A percentile compares a stretch with the other conserved stretches of the same genome.
Evolutionary conservation across 2,329 filamentous ascomycete genomes (phyloP).

Genomic region (Dactylellina drechsleri): DNA sequence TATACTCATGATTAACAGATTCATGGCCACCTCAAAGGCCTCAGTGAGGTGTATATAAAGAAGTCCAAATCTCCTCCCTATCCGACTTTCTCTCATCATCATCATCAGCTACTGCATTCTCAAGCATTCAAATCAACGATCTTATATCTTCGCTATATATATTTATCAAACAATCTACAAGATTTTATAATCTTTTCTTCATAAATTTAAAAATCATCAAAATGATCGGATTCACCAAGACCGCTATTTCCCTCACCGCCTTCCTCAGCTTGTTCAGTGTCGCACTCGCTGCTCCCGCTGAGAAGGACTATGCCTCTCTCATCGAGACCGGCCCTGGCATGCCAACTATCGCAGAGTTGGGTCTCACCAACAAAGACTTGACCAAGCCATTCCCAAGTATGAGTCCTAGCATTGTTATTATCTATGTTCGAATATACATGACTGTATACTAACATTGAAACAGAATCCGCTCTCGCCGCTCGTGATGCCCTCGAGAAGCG

Average conservation of each 20-base stretch:
- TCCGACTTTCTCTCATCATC: conserved; percentile 12
- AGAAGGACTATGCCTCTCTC: conserved; percentile 31
- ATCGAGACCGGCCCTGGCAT: conserved; percentile 30
- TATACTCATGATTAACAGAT: background rate
- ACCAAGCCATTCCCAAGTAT: conserved; percentile 37
- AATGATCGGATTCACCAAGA: conserved; percentile 47
- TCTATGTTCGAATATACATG: too few relatives aligned
- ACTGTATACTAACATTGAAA: background rate
- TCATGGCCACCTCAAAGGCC: background rate
- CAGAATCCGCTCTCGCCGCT: conserved; percentile 5
- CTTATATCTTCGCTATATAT: conserved; percentile 16
- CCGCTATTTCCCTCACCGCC: conserved; percentile 26
- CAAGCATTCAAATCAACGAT: conserved; percentile 4
- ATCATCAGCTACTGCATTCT: conserved; percentile 24
- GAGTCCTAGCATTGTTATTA: background rate
- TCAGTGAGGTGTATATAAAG: conserved; percentile 15
- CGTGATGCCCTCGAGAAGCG: conserved; percentile 30
- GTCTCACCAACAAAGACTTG: conserved; percentile 43
- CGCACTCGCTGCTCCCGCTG: conserved; percentile 22
- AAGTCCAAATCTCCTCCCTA: background rate
- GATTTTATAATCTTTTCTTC: conserved; percentile 6
- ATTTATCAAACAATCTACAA: conserved; percentile 13
- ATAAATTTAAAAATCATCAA: conserved; percentile 17
- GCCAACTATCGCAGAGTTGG: conserved; percentile 40
- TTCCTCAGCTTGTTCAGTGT: conserved; percentile 37